Percentiles rank a stretch among this genome's conserved stretches.
Evolutionary conservation across 768 basidiomycete species (phyloP).

Genomic region (Myochromella boudieri): DNA sequence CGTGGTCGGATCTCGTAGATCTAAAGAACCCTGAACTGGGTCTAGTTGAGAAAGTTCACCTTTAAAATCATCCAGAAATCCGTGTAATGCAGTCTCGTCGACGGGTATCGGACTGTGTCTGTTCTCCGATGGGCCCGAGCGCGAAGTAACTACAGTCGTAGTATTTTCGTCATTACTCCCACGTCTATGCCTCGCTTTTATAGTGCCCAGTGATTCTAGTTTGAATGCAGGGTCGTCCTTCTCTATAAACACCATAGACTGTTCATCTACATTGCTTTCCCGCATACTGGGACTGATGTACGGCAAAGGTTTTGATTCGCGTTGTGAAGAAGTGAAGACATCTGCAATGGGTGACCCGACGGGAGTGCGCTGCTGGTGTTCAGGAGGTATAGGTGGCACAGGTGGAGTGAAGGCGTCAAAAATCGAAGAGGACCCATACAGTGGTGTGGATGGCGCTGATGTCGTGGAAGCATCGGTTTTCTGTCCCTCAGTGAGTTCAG

Average conservation of each 20-base stretch:
- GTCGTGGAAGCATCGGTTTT: conserved; percentile 51
- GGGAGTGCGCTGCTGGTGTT: conserved; percentile 34
- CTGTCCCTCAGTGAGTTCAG: conserved; percentile 31
- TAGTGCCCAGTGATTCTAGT: conserved; percentile 18
- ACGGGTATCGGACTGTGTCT: conserved; percentile 17
- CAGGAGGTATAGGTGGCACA: conserved; percentile 50
- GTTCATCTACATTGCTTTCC: conserved; percentile 49
- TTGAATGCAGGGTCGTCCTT: conserved; percentile 27
- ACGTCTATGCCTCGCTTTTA: conserved; percentile 48
- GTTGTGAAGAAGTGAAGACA: conserved; percentile 38
- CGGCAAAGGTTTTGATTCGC: conserved; percentile 62
- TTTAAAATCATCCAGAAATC: conserved; percentile 71
- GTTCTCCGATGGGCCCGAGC: conserved; percentile 30
- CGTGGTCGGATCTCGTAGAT: conserved; percentile 65
- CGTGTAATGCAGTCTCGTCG: conserved; percentile 49
- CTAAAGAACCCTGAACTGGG: conserved; percentile 50
- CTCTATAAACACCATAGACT: conserved; percentile 59
- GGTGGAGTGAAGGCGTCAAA: conserved; percentile 49
- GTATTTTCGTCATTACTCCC: conserved; percentile 61
- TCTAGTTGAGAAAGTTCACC: conserved; percentile 71
- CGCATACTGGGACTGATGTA: conserved; percentile 43
- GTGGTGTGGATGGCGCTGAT: conserved; percentile 28
- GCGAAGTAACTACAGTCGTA: conserved; percentile 33
- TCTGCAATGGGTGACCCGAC: conserved; percentile 49
- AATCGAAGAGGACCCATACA: conserved; percentile 40